Evolutionary conservation across 768 basidiomycete species (phyloP).

Genomic region (Rhodotorula toruloides): DNA sequence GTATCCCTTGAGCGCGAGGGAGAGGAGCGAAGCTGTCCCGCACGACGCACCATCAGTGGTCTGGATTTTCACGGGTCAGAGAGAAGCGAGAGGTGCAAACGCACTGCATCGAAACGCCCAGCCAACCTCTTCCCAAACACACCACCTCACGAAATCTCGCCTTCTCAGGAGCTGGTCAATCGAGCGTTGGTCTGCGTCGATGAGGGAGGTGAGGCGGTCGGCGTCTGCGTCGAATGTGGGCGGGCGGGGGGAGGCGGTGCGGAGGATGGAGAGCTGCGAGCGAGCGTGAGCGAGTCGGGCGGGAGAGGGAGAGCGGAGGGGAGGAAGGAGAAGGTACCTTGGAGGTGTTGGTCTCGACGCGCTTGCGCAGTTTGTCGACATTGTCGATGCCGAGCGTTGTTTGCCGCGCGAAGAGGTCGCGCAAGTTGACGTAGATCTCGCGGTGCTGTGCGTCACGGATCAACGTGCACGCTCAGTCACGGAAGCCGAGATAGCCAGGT

Average conservation of each 20-base stretch:
- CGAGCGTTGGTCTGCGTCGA: constrained; percentile 79
- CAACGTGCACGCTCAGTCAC: constrained; percentile 16
- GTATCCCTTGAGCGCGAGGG: not conserved
- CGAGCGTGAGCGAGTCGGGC: too few species aligned
- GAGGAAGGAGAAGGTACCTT: constrained; percentile 49
- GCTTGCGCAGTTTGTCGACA: constrained; percentile 79
- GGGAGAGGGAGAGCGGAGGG: not conserved
- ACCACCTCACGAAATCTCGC: constrained; percentile 69
- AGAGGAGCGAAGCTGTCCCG: constrained; percentile 3
- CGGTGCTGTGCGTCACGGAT: constrained; percentile 43
- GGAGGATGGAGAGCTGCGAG: constrained; percentile 9
- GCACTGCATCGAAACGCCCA: constrained; percentile 21
- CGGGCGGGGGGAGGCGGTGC: constrained; percentile 1
- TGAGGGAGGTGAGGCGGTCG: constrained; percentile 63
- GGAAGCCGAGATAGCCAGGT: too few species aligned
- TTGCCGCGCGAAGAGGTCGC: constrained; percentile 50
- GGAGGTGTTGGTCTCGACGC: constrained; percentile 66
- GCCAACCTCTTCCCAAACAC: constrained; percentile 27
- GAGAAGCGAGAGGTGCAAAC: constrained; percentile 6
- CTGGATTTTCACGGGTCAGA: not conserved
- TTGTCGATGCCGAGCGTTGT: constrained; percentile 80
- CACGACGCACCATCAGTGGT: not conserved
- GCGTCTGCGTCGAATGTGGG: constrained; percentile 52
- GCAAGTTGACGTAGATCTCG: constrained; percentile 50
- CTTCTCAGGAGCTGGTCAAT: constrained; percentile 70